phyloP scores from a whole-genome alignment of 306 rosid genomes.

The Quercus engelmannii region DNA sequence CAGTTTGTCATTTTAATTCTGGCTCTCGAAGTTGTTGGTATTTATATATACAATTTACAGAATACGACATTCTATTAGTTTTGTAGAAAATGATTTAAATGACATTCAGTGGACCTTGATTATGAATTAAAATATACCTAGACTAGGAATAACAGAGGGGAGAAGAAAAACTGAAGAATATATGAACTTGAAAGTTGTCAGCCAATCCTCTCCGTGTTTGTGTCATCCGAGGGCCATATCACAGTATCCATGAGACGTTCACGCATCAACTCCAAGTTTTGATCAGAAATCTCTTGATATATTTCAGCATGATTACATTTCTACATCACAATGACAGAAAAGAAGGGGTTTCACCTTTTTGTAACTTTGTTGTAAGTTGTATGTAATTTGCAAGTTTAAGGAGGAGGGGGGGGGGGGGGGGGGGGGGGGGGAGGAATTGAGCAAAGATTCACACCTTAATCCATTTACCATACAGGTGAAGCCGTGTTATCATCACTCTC shows the following conservation, averaged over 20 bases:
- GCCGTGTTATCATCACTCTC: constrained; percentile 95
- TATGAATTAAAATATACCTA: constrained; percentile 26
- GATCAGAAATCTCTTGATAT: constrained; percentile 75
- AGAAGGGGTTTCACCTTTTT: background rate
- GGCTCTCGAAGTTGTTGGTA: constrained; percentile 9
- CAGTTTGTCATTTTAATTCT: background rate
- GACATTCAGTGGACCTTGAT: constrained; percentile 19
- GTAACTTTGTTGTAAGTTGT: background rate
- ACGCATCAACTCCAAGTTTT: constrained; percentile 90
- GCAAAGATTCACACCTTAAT: constrained; percentile 51
- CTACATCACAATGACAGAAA: constrained; percentile 36
- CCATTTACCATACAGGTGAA: constrained; percentile 93
- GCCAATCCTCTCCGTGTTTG: constrained; percentile 84
- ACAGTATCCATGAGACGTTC: constrained; percentile 90
- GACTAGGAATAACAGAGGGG: constrained; percentile 27
- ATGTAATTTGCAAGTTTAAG: background rate
- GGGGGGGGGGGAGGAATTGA: background rate
- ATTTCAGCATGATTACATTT: constrained; percentile 93
- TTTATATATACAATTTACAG: constrained; percentile 36
- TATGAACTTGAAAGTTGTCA: constrained; percentile 23
- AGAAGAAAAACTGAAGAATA: constrained; percentile 4
- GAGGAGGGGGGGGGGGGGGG: background rate
- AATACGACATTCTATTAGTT: constrained; percentile 10
- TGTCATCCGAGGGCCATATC: constrained; percentile 97
- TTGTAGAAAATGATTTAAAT: constrained; percentile 22